Evolutionary conservation across 306 rosid species (phyloP), one percentile per base, ranked within the genome.

Genomic region (Cucurbita maxima): DNA sequence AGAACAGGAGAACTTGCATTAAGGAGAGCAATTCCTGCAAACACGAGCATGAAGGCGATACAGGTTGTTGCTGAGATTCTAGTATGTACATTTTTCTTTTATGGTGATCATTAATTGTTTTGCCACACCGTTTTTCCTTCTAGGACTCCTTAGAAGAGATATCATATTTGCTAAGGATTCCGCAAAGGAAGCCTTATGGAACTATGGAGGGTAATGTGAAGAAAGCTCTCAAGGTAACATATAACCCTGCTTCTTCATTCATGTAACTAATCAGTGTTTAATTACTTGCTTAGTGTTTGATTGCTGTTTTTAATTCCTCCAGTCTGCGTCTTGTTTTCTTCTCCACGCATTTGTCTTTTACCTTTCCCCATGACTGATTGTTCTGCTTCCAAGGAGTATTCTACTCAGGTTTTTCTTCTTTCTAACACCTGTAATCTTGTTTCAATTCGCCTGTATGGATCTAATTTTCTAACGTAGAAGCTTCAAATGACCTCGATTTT

Each of bases 161-260:
- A 67, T 86, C 88, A 1, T 93, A 93, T 86, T 80, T 88, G 76
- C 82, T 90, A 61, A 87, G 97, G 87, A 93, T 93, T 82, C 97
- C 98, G 5, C 97, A 93, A 76, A 84, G 98, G 75, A 93, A 90
- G 75, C 97, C 98, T 68, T 93, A 78, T 79, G 98, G 98, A 76
- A 87, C 97, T 53, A 93, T 93, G 98, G 97, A 93, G 82, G 89
- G 94, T 74, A 89, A 85, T 85, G 97, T 93, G 76, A 90, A 93
- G 87, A 93, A 87, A 89, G 90, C 90, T 69, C 84, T 90, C 63
- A 90, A 93, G 92, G 97, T 90, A 79, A 13, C 43, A 19, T 20
- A 18, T 7, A 41, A 72, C 19, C 11, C 19, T 3, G 10, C 5
- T 36, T 34, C 37, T 52, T 72, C 60, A 40, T 72, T 72, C n/a